phyloP scores from a whole-genome alignment of 2,329 filamentous ascomycete species.

The Aspergillus neotritici region DNA sequence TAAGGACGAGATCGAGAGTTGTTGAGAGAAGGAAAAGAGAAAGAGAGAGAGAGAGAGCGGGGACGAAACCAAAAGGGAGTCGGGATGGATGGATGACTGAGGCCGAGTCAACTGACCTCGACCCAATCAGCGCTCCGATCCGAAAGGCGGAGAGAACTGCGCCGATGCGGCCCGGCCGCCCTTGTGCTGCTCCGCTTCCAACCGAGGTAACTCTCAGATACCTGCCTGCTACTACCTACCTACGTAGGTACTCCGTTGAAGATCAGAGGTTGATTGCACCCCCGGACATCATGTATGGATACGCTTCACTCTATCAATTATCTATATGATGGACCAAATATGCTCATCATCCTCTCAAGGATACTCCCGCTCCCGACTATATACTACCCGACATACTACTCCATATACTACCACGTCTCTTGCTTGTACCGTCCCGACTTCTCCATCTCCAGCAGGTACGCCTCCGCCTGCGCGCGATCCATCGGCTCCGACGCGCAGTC shows the following conservation, averaged over 20 bases:
- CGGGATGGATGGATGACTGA: too few species aligned
- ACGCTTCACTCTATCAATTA: too few species aligned
- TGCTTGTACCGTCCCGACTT: conserved; percentile 59
- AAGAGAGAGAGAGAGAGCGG: conserved; percentile 10
- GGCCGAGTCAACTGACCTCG: too few species aligned
- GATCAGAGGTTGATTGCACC: too few species aligned
- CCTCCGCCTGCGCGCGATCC: conserved; percentile 49
- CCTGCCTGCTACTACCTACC: background rate
- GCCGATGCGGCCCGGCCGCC: conserved; percentile 30
- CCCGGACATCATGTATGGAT: too few species aligned
- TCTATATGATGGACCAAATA: too few species aligned
- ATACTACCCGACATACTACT: too few species aligned
- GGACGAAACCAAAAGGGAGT: conserved; percentile 9
- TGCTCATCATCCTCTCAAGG: too few species aligned
- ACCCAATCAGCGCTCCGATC: conserved; percentile 20
- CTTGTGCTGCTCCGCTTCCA: conserved; percentile 17
- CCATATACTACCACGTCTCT: conserved; percentile 59
- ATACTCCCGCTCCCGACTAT: too few species aligned
- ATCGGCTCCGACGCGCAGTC: conserved; percentile 30
- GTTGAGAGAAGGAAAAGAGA: conserved; percentile 4
- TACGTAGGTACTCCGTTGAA: background rate
- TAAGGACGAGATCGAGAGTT: conserved; percentile 3
- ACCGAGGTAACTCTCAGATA: conserved; percentile 30
- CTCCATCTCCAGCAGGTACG: conserved; percentile 54
- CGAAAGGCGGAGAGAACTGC: conserved; percentile 25